Evolutionary conservation across 2,329 filamentous ascomycete species (phyloP), one percentile per base, ranked within the genome.

Genomic region (Xylaria sp.): DNA sequence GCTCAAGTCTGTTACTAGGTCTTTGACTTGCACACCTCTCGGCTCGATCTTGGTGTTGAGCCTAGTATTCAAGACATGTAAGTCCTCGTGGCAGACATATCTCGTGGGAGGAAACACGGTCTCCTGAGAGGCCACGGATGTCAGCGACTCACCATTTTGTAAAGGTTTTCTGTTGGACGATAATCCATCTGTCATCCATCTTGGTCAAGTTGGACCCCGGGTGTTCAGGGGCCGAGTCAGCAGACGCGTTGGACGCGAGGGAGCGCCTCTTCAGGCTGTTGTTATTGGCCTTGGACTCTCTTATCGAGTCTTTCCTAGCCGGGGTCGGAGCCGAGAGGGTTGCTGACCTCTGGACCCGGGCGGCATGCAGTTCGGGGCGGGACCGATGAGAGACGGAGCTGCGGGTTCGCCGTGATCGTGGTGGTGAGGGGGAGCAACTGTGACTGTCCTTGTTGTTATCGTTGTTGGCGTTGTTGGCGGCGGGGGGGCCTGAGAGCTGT

Each of bases 111-210:
- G 66, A 68, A 65, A 74, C 67, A 69, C 63, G 68, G 66, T 72
- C 70, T 73, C 67, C 57, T 60, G 20, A 46, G 50, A 39, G 58
- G 39, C 18, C 53, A 34, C 20, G 43, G 20, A 61, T 28, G 53
- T 52, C 25, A 39, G 36, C 28, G 68, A 78, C 82, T 76, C 77
- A 93, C 91, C 96, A 99, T 93, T 98, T 99, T 67, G 94, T 97
- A 82, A 99, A 99, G 32, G 96, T 99, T 87, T 98, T 99, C 81
- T 98, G 92, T 85, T 98, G 95, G 82, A 97, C 94, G 78, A 85
- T 89, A 75, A 91, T 86, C 89, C 89, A 91, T 79, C 86, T 84
- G 80, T 90, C 87, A 81, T 90, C 88, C 89, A 90, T 91, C 80
- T 83, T 90, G 76, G 81, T 81, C 71, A 85, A 79, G 71, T 80